Percentiles rank a stretch among this genome's conserved stretches.
Conservation (phyloP, 345 rosid genomes). For the Sonneratia caseolaris region DNA sequence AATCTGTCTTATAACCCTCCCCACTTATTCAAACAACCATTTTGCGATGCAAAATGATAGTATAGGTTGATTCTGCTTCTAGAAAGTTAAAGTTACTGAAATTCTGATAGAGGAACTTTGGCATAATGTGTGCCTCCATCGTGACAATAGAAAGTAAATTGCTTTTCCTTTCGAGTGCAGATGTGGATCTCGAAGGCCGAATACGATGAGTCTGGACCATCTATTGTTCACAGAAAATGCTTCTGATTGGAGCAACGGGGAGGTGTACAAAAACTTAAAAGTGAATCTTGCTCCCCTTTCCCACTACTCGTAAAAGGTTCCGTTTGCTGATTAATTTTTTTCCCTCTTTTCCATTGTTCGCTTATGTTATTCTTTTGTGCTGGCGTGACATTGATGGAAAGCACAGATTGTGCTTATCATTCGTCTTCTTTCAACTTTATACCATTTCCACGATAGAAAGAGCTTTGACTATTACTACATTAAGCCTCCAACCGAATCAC, state of each 20-base stretch:
- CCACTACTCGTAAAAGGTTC: not conserved
- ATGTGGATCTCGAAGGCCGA: slow-evolving; percentile 72
- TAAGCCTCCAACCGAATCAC: not conserved
- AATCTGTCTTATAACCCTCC: too few relatives aligned
- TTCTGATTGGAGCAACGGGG: slow-evolving; percentile 21
- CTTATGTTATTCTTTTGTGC: not conserved
- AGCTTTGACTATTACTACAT: not conserved
- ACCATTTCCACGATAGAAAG: not conserved
- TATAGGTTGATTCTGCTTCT: too few relatives aligned
- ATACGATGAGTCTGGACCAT: slow-evolving; percentile 56
- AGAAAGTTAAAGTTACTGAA: too few relatives aligned
- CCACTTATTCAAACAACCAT: too few relatives aligned
- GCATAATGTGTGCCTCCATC: too few relatives aligned
- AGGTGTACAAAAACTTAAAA: not conserved
- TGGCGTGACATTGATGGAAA: not conserved
- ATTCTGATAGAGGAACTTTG: too few relatives aligned
- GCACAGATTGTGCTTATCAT: not conserved
- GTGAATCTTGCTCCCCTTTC: not conserved
- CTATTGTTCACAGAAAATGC: slow-evolving; percentile 68
- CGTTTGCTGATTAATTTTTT: not conserved
- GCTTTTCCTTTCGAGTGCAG: slow-evolving; percentile 24
- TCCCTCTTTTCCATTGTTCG: not conserved
- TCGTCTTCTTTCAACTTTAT: not conserved
- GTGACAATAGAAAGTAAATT: not conserved
- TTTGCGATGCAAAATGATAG: too few relatives aligned